Conservation (phyloP, 2,329 filamentous ascomycete species). For the Xylaria sp. region DNA sequence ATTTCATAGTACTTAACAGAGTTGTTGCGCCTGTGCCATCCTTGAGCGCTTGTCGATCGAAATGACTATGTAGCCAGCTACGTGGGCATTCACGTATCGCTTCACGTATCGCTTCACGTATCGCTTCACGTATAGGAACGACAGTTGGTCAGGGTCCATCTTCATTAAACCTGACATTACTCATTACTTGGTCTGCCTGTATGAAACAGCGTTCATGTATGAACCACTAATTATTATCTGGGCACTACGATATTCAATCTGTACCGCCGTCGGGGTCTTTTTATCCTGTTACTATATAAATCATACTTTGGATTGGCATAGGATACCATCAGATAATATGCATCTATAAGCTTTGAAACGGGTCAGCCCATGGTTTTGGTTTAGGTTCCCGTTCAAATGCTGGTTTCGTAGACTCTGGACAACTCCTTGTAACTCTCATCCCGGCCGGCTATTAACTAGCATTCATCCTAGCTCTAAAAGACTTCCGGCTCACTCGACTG, state of each 20-base stretch:
- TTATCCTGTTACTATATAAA: too few relatives aligned
- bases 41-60: not conserved
- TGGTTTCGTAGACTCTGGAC: not conserved
- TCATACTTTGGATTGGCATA: too few relatives aligned
- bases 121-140: not conserved
- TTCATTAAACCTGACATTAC: not conserved
- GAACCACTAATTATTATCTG: not conserved
- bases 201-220: too few relatives aligned
- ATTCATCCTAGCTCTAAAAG: not conserved
- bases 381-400: not conserved
- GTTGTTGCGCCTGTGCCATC: not conserved
- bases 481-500: not conserved
- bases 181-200: not conserved
- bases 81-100: not conserved
- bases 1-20: not conserved
- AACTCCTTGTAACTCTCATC: not conserved
- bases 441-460: not conserved
- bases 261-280: too few relatives aligned
- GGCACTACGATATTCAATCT: not conserved
- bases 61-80: not conserved
- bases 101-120: not conserved
- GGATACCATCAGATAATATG: too few relatives aligned
- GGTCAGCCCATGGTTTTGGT: too few relatives aligned
- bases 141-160: not conserved
- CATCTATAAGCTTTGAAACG: too few relatives aligned